Evolutionary conservation across 371 early-diverging fungal species (phyloP).

Genomic region (Zychaea mexicana): DNA sequence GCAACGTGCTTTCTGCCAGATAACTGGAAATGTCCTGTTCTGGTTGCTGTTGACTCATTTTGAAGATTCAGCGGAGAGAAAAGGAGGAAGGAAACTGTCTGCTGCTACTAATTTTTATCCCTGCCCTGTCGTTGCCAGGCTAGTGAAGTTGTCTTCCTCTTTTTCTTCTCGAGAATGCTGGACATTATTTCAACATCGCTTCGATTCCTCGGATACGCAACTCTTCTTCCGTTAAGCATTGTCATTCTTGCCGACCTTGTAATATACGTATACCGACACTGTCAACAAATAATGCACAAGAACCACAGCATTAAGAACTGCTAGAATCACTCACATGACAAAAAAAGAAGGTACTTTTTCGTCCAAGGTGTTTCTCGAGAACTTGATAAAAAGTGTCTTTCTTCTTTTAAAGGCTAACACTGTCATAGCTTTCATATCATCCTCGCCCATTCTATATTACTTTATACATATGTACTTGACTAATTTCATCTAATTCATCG

Average conservation of each 20-base stretch:
- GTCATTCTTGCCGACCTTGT: constrained; percentile 16
- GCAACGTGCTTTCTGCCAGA: constrained; percentile 43
- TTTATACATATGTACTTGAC: constrained; percentile 63
- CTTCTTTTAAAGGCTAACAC: too few species aligned
- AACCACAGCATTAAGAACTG: background rate
- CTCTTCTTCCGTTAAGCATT: constrained; percentile 9
- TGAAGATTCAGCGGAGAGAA: background rate
- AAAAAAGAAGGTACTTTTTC: too few species aligned
- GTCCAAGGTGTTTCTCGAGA: too few species aligned
- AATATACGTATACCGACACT: constrained; percentile 13
- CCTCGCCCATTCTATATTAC: constrained; percentile 37
- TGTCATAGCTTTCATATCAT: background rate
- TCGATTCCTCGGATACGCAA: constrained; percentile 8
- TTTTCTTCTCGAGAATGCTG: background rate
- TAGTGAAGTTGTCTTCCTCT: too few species aligned
- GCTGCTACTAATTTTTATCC: background rate
- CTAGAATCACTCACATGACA: background rate
- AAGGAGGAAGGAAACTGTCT: background rate
- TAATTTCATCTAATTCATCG: constrained; percentile 63
- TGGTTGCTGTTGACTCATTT: background rate
- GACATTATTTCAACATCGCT: constrained; percentile 5
- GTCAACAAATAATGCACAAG: constrained; percentile 1
- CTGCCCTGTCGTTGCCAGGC: background rate
- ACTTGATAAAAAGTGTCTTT: background rate
- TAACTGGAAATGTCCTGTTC: background rate